phyloP scores from a whole-genome alignment of 2,329 filamentous ascomycete genomes.

The Truncatella angustata region DNA sequence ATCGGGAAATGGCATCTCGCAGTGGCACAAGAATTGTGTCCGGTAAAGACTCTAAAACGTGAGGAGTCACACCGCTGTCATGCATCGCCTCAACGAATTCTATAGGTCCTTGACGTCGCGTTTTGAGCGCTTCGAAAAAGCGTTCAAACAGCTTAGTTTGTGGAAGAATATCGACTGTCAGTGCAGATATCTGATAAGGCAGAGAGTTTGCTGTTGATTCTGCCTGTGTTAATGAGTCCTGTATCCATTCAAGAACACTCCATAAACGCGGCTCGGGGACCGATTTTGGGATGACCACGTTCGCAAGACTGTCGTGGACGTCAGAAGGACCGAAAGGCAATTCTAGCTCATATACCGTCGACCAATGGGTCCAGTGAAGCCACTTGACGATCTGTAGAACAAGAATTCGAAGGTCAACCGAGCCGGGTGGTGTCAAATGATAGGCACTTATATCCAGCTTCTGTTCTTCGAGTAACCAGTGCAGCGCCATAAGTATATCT shows the following conservation, averaged over 20 bases:
- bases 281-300: slow-evolving; percentile 12
- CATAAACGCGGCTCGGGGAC: slow-evolving; percentile 28
- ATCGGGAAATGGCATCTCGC: slow-evolving; percentile 79
- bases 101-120: slow-evolving; percentile 46
- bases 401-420: slow-evolving; percentile 63
- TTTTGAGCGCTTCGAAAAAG: slow-evolving; percentile 60
- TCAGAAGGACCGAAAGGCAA: slow-evolving; percentile 44
- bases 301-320: slow-evolving; percentile 6
- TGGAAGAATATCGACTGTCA: slow-evolving; percentile 47
- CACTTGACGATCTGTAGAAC: slow-evolving; percentile 79
- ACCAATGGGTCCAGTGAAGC: slow-evolving; percentile 67
- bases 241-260: slow-evolving; percentile 53
- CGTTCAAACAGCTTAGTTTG: slow-evolving; percentile 68
- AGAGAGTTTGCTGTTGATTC: slow-evolving; percentile 7
- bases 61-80: slow-evolving; percentile 62
- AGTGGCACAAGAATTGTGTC: slow-evolving; percentile 79
- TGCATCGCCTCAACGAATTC: slow-evolving; percentile 74
- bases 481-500: slow-evolving; percentile 72
- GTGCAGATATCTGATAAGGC: slow-evolving; percentile 18
- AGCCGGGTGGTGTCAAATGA: slow-evolving; percentile 41
- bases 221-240: slow-evolving; percentile 39
- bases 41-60: slow-evolving; percentile 77
- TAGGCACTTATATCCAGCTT: slow-evolving; percentile 68
- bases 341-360: slow-evolving; percentile 48
- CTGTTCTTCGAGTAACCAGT: slow-evolving; percentile 84